A percentile compares a stretch with the other conserved stretches of the same genome.
Conservation (phyloP, 2,329 filamentous ascomycete genomes). For the Scedosporium dehoogii region DNA sequence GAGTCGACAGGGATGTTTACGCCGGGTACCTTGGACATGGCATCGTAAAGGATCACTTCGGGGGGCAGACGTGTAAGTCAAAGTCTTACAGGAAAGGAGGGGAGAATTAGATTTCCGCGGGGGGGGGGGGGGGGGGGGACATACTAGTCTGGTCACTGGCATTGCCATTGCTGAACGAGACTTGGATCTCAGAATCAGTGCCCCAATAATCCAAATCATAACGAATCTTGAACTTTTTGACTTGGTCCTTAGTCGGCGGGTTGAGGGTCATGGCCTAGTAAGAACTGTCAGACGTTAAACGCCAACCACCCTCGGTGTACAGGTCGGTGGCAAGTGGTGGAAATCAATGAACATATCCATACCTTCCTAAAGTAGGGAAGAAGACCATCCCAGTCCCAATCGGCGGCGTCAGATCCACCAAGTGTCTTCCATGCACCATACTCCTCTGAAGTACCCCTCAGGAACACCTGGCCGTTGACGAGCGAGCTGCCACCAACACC, state of each 20-base stretch:
- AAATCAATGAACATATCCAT: too few relatives aligned
- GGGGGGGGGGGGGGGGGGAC: too few relatives aligned
- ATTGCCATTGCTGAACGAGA: constrained; percentile 7
- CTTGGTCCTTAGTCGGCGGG: constrained; percentile 10
- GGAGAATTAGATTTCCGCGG: background rate
- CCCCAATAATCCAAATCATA: constrained; percentile 14
- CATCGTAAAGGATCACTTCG: constrained; percentile 10
- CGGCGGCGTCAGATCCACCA: constrained; percentile 5
- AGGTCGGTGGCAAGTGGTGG: too few relatives aligned
- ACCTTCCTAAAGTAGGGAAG: constrained; percentile 20
- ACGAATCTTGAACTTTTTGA: constrained; percentile 12
- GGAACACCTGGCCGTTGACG: constrained; percentile 18
- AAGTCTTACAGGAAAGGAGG: background rate
- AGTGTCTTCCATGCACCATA: constrained; percentile 16
- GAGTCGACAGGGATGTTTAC: constrained; percentile 15
- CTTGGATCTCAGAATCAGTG: constrained; percentile 10
- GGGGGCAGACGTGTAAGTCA: background rate
- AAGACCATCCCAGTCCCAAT: constrained; percentile 19
- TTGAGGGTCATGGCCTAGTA: constrained; percentile 13
- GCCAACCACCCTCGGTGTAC: too few relatives aligned
- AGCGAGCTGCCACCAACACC: constrained; percentile 19
- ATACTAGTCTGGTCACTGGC: constrained; percentile 6
- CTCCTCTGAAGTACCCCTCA: constrained; percentile 18
- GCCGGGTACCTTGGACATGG: constrained; percentile 15
- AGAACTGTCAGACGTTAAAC: too few relatives aligned